Evolutionary conservation across 208 protist genomes (phyloP), one percentile per base, ranked within the genome.

Genomic region (Trypanosoma congolense): DNA sequence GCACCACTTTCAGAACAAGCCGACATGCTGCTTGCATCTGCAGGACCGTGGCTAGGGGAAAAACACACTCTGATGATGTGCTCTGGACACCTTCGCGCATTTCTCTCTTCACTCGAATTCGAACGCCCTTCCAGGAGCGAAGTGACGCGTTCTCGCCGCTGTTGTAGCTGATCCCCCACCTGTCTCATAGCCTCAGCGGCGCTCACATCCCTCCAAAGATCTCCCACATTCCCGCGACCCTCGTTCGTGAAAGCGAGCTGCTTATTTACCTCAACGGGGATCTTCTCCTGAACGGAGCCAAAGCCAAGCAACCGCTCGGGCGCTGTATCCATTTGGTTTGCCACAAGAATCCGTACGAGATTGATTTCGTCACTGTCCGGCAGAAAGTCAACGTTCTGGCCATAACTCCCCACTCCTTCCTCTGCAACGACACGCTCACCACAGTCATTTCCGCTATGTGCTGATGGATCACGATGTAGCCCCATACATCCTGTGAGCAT

Each of bases 51-150:
- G 33, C 33, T 6, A 12, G 33, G 33, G 9, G 36, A 28, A 35
- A 71, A 63, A 29, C 56, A 65, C 43, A 63, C 31, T 18, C 42
- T 16, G 8, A 65, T 49, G 12, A 63, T 59, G n/a, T 56, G 57
- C 14, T 47, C 44, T 8, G 38, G 5, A 6, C 38, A 35, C 36
- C 48, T 26, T 41, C 35, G 14, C 19, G 25, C 9, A 6, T 38
- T 38, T 38, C 33, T 12, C 12, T 6, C 6, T 12, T 12, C 33
- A 6, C 6, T 12, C 33, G 33, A 50, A 14, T 36, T 51, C 8
- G 5, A 12, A 30, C 26, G 42, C 16, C 29, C 36, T 14, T 21
- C 29, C 4, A 38, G 46, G 24, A 48, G 40, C 8, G 47, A 16
- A 12, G 14, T 33, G 10, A 59, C 21, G 9, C 59, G 57, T 35